Base-by-base conservation (phyloP, 805 yeast genomes). In the Candida sakaeoensis region DNA sequence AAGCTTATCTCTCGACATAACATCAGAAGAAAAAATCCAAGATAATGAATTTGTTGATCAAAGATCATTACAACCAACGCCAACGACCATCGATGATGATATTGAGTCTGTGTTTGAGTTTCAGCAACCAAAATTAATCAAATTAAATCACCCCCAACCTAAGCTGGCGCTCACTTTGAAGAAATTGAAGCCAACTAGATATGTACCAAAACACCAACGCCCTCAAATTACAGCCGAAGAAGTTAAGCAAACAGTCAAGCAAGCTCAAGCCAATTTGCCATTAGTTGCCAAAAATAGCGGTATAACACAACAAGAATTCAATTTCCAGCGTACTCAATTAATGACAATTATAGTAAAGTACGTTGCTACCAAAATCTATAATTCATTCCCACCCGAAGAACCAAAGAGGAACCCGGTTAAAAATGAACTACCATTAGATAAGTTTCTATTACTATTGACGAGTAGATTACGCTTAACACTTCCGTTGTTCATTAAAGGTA, bases 341-440 rank as follows among this genome's bases (percentile, higher is more conserved):
- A 69, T 69, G 74, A 61, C 60, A 36, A 57, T 68, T 7, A 57
- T 67, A 16, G 70, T 68, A 26, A 68, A 67, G 47, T 69, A 68
- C 43, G 53, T 68, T 25, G 63, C 72, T 4, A 65, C 66, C 46
- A 69, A 69, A 45, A 68, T 69, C 40, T 57, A 62, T 23, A 67
- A 68, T 44, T 60, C 70, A 3, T 68, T 67, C 47, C 74, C 74
- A 13, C 72, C 73, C 4, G 66, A 59, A 32, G 52, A 61, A 3
- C 58, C 67, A 10, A 40, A 41, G 13, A 30, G 34, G 22, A 51
- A 50, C 27, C 48, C 52, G 2, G 27, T 27, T 10, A 35, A 44
- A 16, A 48, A 47, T 35, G 68, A 66, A 42, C 45, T 68, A 33
- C 67, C 72, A 1, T 54, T 69, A 41, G 74, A 69, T 40, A 61